A percentile compares a stretch with the other conserved stretches of the same genome.
Evolutionary conservation across 2,329 filamentous ascomycete genomes (phyloP).

Genomic region (Cryphonectria parasitica): DNA sequence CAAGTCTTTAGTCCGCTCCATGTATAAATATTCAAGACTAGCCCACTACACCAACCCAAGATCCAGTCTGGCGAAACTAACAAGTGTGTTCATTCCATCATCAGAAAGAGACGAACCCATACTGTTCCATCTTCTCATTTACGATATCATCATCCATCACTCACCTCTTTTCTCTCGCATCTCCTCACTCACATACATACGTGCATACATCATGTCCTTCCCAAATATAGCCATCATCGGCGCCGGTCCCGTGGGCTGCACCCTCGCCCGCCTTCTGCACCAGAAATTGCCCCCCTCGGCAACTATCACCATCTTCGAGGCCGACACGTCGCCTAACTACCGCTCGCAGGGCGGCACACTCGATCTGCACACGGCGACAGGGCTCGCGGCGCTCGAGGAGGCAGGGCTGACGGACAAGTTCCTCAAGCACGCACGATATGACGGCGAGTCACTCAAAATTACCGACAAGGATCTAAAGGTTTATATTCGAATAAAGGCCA

Average conservation of each 20-base stretch:
- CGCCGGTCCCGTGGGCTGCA: constrained; percentile 53
- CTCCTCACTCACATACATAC: neutral
- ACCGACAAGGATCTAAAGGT: constrained; percentile 47
- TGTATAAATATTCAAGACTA: neutral
- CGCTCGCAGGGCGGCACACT: constrained; percentile 57
- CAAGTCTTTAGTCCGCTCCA: neutral
- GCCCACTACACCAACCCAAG: neutral
- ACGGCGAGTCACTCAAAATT: constrained; percentile 54
- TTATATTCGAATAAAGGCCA: constrained; percentile 37
- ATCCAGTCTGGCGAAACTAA: neutral
- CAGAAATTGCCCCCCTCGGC: constrained; percentile 44
- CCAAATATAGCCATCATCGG: constrained; percentile 52
- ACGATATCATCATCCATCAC: neutral
- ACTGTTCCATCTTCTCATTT: neutral
- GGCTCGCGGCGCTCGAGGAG: constrained; percentile 54
- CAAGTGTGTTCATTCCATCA: neutral
- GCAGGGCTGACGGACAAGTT: constrained; percentile 56
- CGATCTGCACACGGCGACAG: constrained; percentile 56
- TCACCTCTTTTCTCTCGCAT: neutral
- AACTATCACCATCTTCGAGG: constrained; percentile 54
- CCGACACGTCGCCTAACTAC: constrained; percentile 47
- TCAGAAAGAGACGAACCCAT: neutral
- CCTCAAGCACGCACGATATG: constrained; percentile 52
- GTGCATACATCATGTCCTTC: constrained; percentile 30
- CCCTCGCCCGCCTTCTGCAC: constrained; percentile 56